Evolutionary conservation across 1,284 basidiomycete species (phyloP).

Genomic region (Sporisorium scitamineum): DNA sequence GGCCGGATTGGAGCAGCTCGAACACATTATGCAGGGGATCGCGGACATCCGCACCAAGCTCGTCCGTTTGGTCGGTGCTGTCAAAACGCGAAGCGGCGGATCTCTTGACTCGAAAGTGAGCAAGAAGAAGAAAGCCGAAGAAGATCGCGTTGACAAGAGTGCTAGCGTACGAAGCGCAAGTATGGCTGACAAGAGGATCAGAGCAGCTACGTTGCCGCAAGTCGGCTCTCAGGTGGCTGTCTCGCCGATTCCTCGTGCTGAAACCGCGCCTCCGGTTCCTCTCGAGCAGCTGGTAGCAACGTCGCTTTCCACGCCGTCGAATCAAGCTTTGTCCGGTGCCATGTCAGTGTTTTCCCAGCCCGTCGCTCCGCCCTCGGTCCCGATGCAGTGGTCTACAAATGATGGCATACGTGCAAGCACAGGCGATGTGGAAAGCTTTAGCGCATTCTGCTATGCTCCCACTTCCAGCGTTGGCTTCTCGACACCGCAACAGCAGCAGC

Average conservation of each 20-base stretch:
- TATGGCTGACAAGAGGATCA: slow-evolving; percentile 3
- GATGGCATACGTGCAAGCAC: background rate
- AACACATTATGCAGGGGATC: background rate
- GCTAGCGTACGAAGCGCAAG: background rate
- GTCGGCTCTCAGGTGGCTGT: background rate
- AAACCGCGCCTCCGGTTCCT: slow-evolving; percentile 15
- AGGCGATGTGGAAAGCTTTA: background rate
- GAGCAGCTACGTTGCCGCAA: slow-evolving; percentile 21
- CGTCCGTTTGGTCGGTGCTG: background rate
- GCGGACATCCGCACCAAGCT: background rate
- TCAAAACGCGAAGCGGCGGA: background rate
- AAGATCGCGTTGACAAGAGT: background rate
- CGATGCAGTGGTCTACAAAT: background rate
- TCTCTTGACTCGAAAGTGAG: background rate
- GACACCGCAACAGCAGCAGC: background rate
- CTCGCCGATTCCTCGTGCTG: slow-evolving; percentile 4
- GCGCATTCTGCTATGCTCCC: background rate
- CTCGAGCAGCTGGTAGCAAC: background rate
- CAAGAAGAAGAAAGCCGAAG: background rate
- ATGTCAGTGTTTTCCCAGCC: background rate
- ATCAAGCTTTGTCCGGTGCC: background rate
- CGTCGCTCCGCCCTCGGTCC: background rate
- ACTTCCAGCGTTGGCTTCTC: background rate
- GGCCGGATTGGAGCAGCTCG: slow-evolving; percentile 5
- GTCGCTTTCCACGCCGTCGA: background rate